Conservation (phyloP, 768 basidiomycete species). For the Boletus pseudopeckii region DNA sequence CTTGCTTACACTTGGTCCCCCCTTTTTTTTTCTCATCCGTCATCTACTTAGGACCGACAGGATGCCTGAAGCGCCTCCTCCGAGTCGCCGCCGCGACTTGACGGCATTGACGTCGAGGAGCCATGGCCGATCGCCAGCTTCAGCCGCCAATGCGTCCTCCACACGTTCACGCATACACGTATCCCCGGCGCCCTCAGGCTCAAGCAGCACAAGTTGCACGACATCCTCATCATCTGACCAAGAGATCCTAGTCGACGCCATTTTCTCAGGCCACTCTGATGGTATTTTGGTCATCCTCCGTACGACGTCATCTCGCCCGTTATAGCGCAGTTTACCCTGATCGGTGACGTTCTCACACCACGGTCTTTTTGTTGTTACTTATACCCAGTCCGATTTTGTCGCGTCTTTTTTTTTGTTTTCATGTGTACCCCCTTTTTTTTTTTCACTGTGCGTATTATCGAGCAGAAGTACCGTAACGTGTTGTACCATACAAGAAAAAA, state of each 20-base stretch:
- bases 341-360: not conserved
- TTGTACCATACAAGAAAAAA: conserved; percentile 1
- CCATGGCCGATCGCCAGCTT: conserved; percentile 10
- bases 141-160: not conserved
- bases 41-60: conserved; percentile 22
- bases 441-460: not conserved
- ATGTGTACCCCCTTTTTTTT: too few species aligned
- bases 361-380: too few species aligned
- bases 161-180: conserved; percentile 10
- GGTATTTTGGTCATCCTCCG: conserved; percentile 79
- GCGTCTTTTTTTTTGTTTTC: too few species aligned
- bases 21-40: not conserved
- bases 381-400: not conserved
- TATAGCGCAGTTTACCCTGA: not conserved
- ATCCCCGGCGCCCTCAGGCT: not conserved
- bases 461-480: not conserved
- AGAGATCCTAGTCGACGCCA: conserved; percentile 67
- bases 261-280: conserved; percentile 84
- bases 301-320: conserved; percentile 31
- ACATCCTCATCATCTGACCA: conserved; percentile 7
- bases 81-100: conserved; percentile 32
- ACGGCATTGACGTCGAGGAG: conserved; percentile 13
- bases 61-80: conserved; percentile 23
- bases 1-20: not conserved
- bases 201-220: not conserved